A percentile compares a stretch with the other conserved stretches of the same genome.
phyloP scores from a whole-genome alignment of 176 grass and related monocot genomes.

The Hordeum vulgare region DNA sequence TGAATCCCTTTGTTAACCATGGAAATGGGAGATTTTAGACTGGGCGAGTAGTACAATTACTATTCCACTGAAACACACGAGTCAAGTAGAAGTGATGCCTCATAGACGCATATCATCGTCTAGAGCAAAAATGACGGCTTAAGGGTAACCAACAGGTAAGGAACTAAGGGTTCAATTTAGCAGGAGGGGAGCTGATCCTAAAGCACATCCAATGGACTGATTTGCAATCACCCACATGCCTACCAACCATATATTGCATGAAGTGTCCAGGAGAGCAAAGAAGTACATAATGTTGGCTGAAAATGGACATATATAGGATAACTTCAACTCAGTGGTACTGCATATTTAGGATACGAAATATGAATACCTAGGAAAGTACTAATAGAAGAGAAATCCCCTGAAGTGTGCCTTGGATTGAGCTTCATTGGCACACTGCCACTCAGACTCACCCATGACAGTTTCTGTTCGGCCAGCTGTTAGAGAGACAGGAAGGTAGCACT shows the following conservation, averaged over 20 bases:
- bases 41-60: no score
- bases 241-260: neutral
- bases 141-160: neutral
- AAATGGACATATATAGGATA: neutral
- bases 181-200: neutral
- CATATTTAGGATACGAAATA: neutral
- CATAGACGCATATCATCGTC: neutral
- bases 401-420: no score
- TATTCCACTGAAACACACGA: no score
- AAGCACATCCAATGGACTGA: neutral
- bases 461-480: neutral
- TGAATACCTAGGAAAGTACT: neutral
- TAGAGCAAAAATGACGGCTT: neutral
- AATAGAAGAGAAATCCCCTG: neutral
- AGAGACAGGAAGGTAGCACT: neutral
- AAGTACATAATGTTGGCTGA: neutral
- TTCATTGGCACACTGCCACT: neutral
- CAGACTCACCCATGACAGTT: neutral
- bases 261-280: neutral
- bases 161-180: neutral
- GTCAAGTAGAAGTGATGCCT: neutral
- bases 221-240: neutral
- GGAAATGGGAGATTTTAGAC: no score
- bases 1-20: no score
- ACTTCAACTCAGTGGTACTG: neutral